Conservation (phyloP, 192 early-diverging fungal species). For the Chytriomyces sp. region DNA sequence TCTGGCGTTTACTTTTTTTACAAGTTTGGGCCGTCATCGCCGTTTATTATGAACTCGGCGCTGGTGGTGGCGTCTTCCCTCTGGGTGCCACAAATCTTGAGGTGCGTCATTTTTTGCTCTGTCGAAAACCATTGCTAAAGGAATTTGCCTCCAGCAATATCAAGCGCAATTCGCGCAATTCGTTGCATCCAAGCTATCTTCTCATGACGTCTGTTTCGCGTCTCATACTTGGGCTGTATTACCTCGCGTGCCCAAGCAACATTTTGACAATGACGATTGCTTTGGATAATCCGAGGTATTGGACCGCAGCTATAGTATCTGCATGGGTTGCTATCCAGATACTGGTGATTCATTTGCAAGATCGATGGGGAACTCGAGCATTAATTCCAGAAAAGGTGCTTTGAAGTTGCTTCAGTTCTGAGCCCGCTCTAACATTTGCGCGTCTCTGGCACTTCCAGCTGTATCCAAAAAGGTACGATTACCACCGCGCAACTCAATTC, state of each 20-base stretch:
- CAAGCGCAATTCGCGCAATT: conserved; percentile 63
- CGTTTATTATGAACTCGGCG: conserved; percentile 50
- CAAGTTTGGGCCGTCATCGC: conserved; percentile 55
- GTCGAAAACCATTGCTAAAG: too few relatives aligned
- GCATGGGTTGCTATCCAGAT: conserved; percentile 67
- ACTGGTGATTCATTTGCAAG: conserved; percentile 66
- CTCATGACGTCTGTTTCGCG: conserved; percentile 62
- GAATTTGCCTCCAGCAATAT: conserved; percentile 55
- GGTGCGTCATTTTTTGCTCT: not conserved
- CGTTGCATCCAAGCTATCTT: conserved; percentile 63
- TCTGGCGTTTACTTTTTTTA: conserved; percentile 69
- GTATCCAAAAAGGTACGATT: conserved; percentile 29
- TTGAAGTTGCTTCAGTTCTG: conserved; percentile 5
- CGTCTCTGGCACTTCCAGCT: not conserved
- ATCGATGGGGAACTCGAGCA: conserved; percentile 70
- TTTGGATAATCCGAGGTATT: conserved; percentile 55
- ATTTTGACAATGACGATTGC: conserved; percentile 44
- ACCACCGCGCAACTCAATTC: conserved; percentile 9
- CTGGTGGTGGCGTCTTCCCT: conserved; percentile 65
- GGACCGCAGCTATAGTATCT: conserved; percentile 52
- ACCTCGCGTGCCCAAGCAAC: conserved; percentile 65
- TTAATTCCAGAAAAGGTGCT: conserved; percentile 69
- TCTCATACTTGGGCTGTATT: conserved; percentile 66
- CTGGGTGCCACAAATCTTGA: conserved; percentile 82
- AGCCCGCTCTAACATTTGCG: too few relatives aligned